Evolutionary conservation across 192 early-diverging fungal genomes (phyloP), one percentile per base, ranked within the genome.

Genomic region (Coemansia sp.): DNA sequence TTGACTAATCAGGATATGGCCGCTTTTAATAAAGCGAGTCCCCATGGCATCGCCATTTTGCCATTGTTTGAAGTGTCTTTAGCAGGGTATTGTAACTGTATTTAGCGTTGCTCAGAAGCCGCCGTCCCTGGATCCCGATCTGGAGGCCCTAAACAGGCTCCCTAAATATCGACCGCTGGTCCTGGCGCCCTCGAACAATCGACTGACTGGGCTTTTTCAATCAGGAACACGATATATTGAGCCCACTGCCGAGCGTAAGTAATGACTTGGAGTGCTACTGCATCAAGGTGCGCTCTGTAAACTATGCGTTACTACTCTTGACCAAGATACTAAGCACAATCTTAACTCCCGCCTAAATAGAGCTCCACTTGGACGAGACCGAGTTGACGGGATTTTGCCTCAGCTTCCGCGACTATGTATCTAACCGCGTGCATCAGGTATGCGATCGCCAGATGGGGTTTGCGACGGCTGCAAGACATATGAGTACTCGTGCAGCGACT

Each of bases 241-340:
- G 70, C 79, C 79, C 33, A 75, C 79, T 7, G 79, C 79, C 39
- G 79, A 82, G 62, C 79, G 75, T 77, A 77, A 77, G 75, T 72
- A 51, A 9, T 21, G 43, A 60, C 10, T 36, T 58, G 28, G 56
- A 11, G n/a, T 56, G 31, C 56, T 33, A 58, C 31, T 28, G 56
- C 23, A 31, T 20, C 18, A 38, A n/a, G 14, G 35, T 3, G 13
- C 10, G 3, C 34, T 16, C 20, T 37, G 36, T 13, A 14, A n/a
- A 55, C 16, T 33, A 14, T 5, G 51, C 2, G 2, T 55, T 55
- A 55, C 51, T 55, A 37, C 58, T 3, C 14, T 20, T 13, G 33
- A 59, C 9, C 28, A 13, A 28, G 13, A 55, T 16, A 11, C 51
- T 31, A 55, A 55, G 14, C 28, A n/a, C 51, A 2, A n/a, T 31